Evolutionary conservation across 495 filamentous ascomycete species (phyloP).

Genomic region (Aspergillus mulundensis): DNA sequence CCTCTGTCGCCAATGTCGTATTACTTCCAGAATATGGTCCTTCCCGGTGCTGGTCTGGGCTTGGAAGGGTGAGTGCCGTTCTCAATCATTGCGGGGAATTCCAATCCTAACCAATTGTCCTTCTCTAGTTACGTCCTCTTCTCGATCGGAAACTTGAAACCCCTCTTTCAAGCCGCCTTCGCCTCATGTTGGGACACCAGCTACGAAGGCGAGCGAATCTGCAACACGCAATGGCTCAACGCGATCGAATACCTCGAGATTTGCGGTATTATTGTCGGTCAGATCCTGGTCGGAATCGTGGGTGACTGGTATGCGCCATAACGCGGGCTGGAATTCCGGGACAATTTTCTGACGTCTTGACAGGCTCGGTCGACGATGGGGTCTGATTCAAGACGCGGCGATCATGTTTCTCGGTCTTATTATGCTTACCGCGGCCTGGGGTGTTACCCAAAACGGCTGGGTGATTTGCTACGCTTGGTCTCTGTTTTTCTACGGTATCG

Average conservation of each 20-base stretch:
- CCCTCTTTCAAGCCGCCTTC: constrained; percentile 68
- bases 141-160: constrained; percentile 84
- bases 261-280: constrained; percentile 82
- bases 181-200: constrained; percentile 65
- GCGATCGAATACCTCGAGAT: constrained; percentile 83
- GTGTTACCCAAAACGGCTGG: constrained; percentile 78
- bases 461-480: constrained; percentile 90
- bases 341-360: background rate
- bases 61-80: constrained; percentile 63
- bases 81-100: background rate
- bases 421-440: constrained; percentile 86
- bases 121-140: constrained; percentile 72
- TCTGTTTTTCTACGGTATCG: constrained; percentile 85
- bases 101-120: constrained; percentile 4
- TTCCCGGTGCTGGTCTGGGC: constrained; percentile 82
- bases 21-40: constrained; percentile 82
- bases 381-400: constrained; percentile 85
- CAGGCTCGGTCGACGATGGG: constrained; percentile 82
- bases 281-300: constrained; percentile 67
- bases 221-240: constrained; percentile 69
- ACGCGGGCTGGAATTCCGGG: background rate
- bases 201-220: constrained; percentile 32
- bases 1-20: constrained; percentile 74
- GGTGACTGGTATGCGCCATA: constrained; percentile 46
- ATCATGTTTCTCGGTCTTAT: constrained; percentile 88